phyloP scores from a whole-genome alignment of 345 rosid species.

The Pelargonium nanum region DNA sequence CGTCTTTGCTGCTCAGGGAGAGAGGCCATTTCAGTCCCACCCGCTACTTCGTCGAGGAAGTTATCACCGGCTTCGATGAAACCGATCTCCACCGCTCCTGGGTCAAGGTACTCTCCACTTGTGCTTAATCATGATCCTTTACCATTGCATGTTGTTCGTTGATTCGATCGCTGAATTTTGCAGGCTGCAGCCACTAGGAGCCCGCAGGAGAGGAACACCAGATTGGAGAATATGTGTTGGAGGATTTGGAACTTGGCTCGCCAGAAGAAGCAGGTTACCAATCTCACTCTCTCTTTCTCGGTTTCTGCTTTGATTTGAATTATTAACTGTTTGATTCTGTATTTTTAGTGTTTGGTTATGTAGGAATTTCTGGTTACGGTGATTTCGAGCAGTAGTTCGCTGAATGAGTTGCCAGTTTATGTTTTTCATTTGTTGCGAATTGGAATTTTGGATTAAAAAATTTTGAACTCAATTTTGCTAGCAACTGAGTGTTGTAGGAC shows the following conservation, averaged over 20 bases:
- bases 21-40: slow-evolving; percentile 96
- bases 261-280: slow-evolving; percentile 98
- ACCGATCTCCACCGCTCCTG: slow-evolving; percentile 95
- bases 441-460: too few species aligned
- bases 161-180: background rate
- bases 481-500: too few species aligned
- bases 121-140: background rate
- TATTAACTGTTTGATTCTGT: background rate
- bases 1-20: slow-evolving; percentile 82
- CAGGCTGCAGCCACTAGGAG: slow-evolving; percentile 97
- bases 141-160: too few species aligned
- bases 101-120: slow-evolving; percentile 35
- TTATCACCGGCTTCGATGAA: slow-evolving; percentile 92
- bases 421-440: too few species aligned
- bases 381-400: background rate
- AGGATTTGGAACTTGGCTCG: slow-evolving; percentile 99
- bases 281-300: background rate
- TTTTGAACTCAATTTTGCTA: too few species aligned
- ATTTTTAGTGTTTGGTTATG: background rate
- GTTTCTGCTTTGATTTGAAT: background rate
- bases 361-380: background rate
- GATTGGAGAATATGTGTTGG: slow-evolving; percentile 99
- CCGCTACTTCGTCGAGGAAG: slow-evolving; percentile 95
- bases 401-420: too few species aligned
- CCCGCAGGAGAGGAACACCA: slow-evolving; percentile 93